A percentile compares a stretch with the other conserved stretches of the same genome.
Conservation (phyloP, 306 rosid species). For the Lablab purpureus region DNA sequence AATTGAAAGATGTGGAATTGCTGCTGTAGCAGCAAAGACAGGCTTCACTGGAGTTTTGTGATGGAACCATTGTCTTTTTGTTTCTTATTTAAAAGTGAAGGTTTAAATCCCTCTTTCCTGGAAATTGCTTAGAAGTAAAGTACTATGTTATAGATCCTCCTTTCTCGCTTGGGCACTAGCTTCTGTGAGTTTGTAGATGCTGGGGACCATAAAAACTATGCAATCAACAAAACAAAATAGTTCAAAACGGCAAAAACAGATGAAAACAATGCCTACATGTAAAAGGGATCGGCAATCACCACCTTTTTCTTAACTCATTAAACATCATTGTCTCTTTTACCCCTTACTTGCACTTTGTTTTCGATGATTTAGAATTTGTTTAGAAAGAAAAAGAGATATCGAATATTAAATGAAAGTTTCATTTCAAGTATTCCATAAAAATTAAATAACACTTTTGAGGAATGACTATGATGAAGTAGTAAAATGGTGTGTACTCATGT, state of each 20-base stretch:
- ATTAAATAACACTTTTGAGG: too few species aligned
- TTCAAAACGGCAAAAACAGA: background rate
- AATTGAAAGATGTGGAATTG: too few species aligned
- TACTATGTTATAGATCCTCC: background rate
- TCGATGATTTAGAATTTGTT: too few species aligned
- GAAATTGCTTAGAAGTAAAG: background rate
- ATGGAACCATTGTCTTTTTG: background rate
- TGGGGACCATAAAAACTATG: background rate
- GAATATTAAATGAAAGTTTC: too few species aligned
- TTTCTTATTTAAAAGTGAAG: background rate
- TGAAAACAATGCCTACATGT: background rate
- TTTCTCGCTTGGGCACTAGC: background rate
- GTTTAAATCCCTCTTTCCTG: slow-evolving; percentile 8
- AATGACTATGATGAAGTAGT: too few species aligned
- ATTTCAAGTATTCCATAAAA: too few species aligned
- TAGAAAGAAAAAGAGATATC: too few species aligned
- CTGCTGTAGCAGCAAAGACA: too few species aligned
- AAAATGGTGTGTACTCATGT: too few species aligned
- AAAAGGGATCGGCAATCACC: background rate
- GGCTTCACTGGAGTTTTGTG: too few species aligned
- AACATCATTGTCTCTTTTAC: too few species aligned
- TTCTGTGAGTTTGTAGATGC: background rate
- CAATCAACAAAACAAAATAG: background rate
- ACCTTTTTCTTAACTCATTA: background rate
- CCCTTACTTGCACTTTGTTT: too few species aligned